Base-by-base conservation (phyloP, 1,284 basidiomycete genomes). In the Ceratobasidium sp. region DNA sequence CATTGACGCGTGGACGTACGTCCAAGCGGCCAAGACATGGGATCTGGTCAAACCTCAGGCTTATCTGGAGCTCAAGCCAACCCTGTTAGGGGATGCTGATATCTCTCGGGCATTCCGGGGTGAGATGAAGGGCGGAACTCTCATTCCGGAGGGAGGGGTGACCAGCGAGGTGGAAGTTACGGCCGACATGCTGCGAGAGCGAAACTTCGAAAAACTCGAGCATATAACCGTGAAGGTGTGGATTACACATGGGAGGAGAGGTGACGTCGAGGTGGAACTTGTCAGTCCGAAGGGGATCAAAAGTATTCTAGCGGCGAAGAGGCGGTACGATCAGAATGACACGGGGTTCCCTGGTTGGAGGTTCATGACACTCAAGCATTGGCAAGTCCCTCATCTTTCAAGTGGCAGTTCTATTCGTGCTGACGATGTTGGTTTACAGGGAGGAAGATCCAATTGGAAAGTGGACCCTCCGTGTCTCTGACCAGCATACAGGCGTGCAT, bases 281-380 rank as follows among this genome's bases (percentile, higher is more conserved):
- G 83, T 87, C 19, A 97, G 95, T 80, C 98, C 98, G 0, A 90
- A 90, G 74, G 95, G 96, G 7, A 87, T 98, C 77, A 92, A 87
- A 80, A 98, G 95, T 80, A 86, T 98, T 9, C 84, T 99, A 50
- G 96, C 93, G 27, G 89, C 90, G 14, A 87, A 87, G 65, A 89
- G 98, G 74, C 82, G 86, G 44, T 88, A 87, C 50, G 98, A 99
- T 81, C 82, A 84, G 59, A 91, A 89, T 15, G 82, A 80, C 3
- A 87, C 86, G 11, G 98, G 98, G 5, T 98, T 89, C 82, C 90
- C 90, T 31, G 97, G 96, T 0, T 99, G 98, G 98, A 93, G 90
- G 24, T 99, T 99, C 82, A 99, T 99, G 97, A 90, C 91, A 31
- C 90, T 99, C 74, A 99, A 99, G 84, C 98, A 99, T 82, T 99